Conservation (phyloP, 2,329 filamentous ascomycete genomes). For the Trichoderma koningiopsis region DNA sequence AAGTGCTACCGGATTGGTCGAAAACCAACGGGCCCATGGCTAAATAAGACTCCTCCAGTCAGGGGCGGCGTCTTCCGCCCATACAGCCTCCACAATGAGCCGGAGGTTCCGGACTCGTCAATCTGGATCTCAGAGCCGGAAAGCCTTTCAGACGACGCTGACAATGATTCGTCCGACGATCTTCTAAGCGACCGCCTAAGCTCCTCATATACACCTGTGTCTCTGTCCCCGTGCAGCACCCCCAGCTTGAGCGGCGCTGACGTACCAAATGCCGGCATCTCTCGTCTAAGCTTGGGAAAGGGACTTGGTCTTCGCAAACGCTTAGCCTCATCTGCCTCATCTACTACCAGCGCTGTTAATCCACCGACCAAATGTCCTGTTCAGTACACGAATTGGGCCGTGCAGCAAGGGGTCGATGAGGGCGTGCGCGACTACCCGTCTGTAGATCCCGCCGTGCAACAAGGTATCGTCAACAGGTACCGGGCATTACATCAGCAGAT, state of each 20-base stretch:
- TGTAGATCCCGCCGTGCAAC: constrained; percentile 72
- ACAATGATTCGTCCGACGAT: constrained; percentile 19
- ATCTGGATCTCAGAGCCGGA: constrained; percentile 22
- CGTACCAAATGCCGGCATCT: neutral
- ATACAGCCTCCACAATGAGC: constrained; percentile 21
- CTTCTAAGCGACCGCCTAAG: constrained; percentile 12
- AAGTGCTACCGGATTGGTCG: constrained; percentile 62
- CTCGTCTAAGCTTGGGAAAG: neutral
- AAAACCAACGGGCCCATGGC: constrained; percentile 56
- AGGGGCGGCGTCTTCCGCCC: constrained; percentile 45
- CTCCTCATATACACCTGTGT: neutral
- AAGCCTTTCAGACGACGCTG: constrained; percentile 20
- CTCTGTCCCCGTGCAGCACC: constrained; percentile 20
- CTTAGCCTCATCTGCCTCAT: constrained; percentile 4
- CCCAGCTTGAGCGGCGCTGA: constrained; percentile 9
- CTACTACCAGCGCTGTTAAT: constrained; percentile 37
- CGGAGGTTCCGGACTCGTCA: constrained; percentile 27
- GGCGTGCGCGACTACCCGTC: constrained; percentile 81
- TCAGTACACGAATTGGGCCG: constrained; percentile 58
- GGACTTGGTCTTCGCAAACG: constrained; percentile 15
- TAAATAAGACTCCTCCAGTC: constrained; percentile 62
- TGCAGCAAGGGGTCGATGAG: constrained; percentile 46
- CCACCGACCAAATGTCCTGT: constrained; percentile 53
- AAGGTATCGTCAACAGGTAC: constrained; percentile 77
- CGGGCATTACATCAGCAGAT: constrained; percentile 74